Evolutionary conservation across 1,284 basidiomycete genomes (phyloP).

Genomic region (Inonotus hispidus): DNA sequence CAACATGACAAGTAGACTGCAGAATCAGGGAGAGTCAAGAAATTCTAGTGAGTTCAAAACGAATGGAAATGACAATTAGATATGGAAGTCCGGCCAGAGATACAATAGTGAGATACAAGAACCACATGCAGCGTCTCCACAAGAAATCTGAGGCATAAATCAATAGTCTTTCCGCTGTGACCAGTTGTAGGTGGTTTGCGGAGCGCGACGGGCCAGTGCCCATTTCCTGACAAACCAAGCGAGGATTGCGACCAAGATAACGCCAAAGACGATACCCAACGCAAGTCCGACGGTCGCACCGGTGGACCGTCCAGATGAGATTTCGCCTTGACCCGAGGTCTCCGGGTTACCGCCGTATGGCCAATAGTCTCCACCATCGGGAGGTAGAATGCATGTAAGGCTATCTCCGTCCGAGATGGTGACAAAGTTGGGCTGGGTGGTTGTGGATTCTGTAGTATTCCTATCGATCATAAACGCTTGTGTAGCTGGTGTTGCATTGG

Average conservation of each 20-base stretch:
- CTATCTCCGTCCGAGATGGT: slow-evolving; percentile 46
- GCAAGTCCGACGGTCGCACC: slow-evolving; percentile 46
- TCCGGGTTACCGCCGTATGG: slow-evolving; percentile 55
- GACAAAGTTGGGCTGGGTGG: slow-evolving; percentile 48
- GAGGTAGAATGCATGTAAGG: slow-evolving; percentile 62
- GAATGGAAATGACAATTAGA: background rate
- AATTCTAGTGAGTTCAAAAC: background rate
- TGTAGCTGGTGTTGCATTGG: slow-evolving; percentile 45
- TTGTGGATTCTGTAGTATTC: slow-evolving; percentile 36
- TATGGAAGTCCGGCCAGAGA: no score
- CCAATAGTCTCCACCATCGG: slow-evolving; percentile 65
- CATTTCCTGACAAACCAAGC: slow-evolving; percentile 49
- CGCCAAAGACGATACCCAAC: slow-evolving; percentile 46
- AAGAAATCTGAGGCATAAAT: background rate
- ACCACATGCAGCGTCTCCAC: background rate
- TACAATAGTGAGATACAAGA: background rate
- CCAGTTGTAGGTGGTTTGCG: background rate
- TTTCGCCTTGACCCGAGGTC: slow-evolving; percentile 20
- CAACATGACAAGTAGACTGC: background rate
- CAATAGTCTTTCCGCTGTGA: background rate
- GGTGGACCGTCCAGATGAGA: slow-evolving; percentile 27
- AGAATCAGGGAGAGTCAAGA: background rate
- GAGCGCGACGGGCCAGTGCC: slow-evolving; percentile 20
- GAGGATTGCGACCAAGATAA: slow-evolving; percentile 36
- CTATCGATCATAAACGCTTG: slow-evolving; percentile 55